These are phyloP conservation scores for Neofusicoccum cordaticola DNA, from an alignment of 2,329 filamentous ascomycete species.

Conservation along the genomic window DNA sequence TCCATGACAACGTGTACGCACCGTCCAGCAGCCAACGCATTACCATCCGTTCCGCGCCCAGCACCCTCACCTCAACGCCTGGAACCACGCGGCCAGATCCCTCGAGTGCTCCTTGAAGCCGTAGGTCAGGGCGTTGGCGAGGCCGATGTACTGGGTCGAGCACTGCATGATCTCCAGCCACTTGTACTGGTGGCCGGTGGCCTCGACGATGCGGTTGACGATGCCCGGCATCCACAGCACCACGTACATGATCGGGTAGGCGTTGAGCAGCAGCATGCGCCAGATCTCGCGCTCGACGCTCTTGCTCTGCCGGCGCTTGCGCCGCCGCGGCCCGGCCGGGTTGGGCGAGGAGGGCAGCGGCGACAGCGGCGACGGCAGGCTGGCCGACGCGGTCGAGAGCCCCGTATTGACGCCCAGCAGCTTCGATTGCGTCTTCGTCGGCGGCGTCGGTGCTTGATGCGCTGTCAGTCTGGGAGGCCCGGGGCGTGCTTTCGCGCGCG, in stretches of 20 bases:
- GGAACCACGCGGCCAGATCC: conserved; percentile 8
- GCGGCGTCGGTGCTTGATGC: not conserved
- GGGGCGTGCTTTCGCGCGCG: not conserved
- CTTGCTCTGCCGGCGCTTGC: conserved; percentile 15
- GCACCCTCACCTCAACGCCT: not conserved
- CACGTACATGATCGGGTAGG: conserved; percentile 34
- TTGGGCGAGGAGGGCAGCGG: not conserved
- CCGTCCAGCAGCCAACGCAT: not conserved
- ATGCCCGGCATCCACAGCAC: conserved; percentile 36
- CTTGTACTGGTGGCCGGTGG: conserved; percentile 19
- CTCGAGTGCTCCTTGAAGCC: conserved; percentile 23
- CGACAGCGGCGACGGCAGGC: not conserved
- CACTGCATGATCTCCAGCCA: conserved; percentile 22
- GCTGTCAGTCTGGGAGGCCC: not conserved
- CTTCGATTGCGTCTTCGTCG: not conserved
- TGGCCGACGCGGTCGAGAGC: not conserved
- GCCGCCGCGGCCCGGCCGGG: not conserved
- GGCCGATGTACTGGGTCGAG: conserved; percentile 26
- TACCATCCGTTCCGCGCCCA: not conserved
- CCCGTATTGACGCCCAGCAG: conserved; percentile 1
- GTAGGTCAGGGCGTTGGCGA: conserved; percentile 25
- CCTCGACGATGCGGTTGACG: conserved; percentile 25
- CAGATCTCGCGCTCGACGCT: conserved; percentile 24
- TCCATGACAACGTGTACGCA: not conserved
- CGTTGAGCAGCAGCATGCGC: conserved; percentile 32